phyloP scores from a whole-genome alignment of 495 filamentous ascomycete genomes.

The Filosporella fistucella region DNA sequence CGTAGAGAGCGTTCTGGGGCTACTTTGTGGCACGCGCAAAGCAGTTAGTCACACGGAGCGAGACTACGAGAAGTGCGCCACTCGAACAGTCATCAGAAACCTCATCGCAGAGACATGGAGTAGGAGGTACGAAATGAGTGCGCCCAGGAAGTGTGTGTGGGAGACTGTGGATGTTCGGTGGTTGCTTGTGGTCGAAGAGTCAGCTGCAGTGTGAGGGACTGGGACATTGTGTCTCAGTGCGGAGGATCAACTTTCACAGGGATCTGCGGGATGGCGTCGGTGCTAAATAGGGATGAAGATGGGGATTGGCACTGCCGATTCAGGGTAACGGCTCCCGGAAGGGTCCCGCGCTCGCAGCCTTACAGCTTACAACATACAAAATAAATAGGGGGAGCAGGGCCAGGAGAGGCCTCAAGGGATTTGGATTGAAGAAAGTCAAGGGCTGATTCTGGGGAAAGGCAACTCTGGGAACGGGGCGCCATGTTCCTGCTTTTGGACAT shows the following conservation, averaged over 20 bases:
- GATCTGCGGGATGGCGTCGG: constrained; percentile 9
- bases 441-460: too few species aligned
- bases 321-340: too few species aligned
- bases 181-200: too few species aligned
- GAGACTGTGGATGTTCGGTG: neutral
- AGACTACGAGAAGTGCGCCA: neutral
- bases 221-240: constrained; percentile 1
- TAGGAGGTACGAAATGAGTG: neutral
- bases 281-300: neutral
- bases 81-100: neutral
- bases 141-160: neutral
- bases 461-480: too few species aligned
- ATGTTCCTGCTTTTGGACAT: too few species aligned
- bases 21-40: constrained; percentile 13
- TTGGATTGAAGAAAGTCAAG: too few species aligned
- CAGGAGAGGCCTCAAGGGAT: too few species aligned
- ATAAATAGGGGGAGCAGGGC: too few species aligned
- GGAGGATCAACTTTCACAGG: constrained; percentile 3
- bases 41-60: constrained; percentile 15
- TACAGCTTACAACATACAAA: too few species aligned
- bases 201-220: constrained; percentile 1
- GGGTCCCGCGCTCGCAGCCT: too few species aligned
- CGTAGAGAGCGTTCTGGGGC: constrained; percentile 1
- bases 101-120: neutral
- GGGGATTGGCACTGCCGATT: too few species aligned